Conservation (phyloP, 306 rosid genomes). For the Vicia sativa region DNA sequence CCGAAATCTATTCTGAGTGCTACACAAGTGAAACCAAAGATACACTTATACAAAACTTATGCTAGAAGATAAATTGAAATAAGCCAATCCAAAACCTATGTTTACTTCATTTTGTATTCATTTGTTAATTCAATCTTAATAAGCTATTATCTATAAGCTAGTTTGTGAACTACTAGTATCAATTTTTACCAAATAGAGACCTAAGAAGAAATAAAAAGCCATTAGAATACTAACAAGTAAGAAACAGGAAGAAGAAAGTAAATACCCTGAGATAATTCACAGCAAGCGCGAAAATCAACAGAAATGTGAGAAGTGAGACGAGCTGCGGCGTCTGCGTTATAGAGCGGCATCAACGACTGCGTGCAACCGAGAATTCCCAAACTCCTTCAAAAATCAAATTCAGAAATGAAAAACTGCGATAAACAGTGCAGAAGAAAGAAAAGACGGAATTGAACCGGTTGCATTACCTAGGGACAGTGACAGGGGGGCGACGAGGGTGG, state of each 20-base stretch:
- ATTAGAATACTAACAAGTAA: not conserved
- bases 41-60: not conserved
- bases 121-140: too few species aligned
- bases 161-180: too few species aligned
- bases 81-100: not conserved
- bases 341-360: slow-evolving; percentile 62
- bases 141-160: too few species aligned
- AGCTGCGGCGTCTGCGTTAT: slow-evolving; percentile 52
- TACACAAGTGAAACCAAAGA: too few species aligned
- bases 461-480: slow-evolving; percentile 43
- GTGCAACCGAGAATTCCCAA: slow-evolving; percentile 49
- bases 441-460: not conserved
- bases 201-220: not conserved
- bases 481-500: slow-evolving; percentile 47
- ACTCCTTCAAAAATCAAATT: slow-evolving; percentile 31
- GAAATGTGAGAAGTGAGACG: slow-evolving; percentile 55
- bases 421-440: not conserved
- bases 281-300: slow-evolving; percentile 52
- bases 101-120: too few species aligned
- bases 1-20: too few species aligned
- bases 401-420: not conserved
- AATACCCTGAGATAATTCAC: slow-evolving; percentile 69
- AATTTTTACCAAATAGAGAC: too few species aligned
- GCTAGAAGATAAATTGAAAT: not conserved
- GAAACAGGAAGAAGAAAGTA: slow-evolving; percentile 17